Evolutionary conservation across 2,329 filamentous ascomycete genomes (phyloP).

Genomic region (Trichophyton equinum): DNA sequence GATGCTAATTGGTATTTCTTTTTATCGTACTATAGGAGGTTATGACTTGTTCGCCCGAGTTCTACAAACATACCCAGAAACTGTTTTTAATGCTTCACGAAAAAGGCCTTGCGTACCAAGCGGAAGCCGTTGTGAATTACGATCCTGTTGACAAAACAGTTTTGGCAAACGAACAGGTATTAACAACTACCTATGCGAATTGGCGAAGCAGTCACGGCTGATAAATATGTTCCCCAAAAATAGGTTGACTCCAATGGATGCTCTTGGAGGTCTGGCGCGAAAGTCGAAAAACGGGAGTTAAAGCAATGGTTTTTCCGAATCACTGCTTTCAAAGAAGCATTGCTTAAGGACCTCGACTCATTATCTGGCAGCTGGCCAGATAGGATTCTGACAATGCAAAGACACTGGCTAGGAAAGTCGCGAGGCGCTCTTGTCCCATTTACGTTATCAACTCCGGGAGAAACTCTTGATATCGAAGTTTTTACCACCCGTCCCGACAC

Average conservation of each 20-base stretch:
- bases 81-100: constrained; percentile 68
- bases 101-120: constrained; percentile 67
- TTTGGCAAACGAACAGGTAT: constrained; percentile 69
- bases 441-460: constrained; percentile 36
- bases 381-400: constrained; percentile 68
- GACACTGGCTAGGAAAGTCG: constrained; percentile 77
- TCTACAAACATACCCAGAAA: constrained; percentile 81
- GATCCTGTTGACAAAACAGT: constrained; percentile 84
- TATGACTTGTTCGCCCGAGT: constrained; percentile 68
- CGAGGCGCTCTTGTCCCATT: constrained; percentile 62
- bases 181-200: neutral
- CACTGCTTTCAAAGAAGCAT: constrained; percentile 59
- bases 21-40: constrained; percentile 50
- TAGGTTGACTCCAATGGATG: constrained; percentile 66
- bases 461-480: constrained; percentile 46
- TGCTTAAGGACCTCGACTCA: constrained; percentile 57
- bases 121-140: constrained; percentile 76
- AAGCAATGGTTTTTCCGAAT: constrained; percentile 89
- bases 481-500: constrained; percentile 82
- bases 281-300: constrained; percentile 64
- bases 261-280: constrained; percentile 78
- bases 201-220: neutral
- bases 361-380: constrained; percentile 67
- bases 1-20: neutral
- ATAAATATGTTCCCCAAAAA: constrained; percentile 6